phyloP scores from a whole-genome alignment of 345 rosid species.

The Gossypium thurberi region DNA sequence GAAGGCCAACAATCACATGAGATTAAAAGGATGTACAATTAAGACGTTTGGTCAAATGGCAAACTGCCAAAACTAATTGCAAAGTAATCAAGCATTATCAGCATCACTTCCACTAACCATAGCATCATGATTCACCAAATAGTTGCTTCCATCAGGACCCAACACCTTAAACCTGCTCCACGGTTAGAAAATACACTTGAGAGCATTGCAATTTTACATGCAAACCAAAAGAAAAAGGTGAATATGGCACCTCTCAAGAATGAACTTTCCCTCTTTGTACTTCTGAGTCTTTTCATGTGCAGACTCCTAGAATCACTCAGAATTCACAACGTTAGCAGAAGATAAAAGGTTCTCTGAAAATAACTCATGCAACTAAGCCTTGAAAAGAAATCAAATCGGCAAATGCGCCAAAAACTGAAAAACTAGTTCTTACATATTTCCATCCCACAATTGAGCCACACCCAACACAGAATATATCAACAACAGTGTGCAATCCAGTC shows the following conservation, averaged over 20 bases:
- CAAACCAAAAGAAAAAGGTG: constrained; percentile 2
- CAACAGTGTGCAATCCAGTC: constrained; percentile 72
- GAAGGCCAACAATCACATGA: constrained; percentile 3
- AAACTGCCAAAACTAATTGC: background rate
- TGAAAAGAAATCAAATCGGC: background rate
- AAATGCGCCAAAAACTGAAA: background rate
- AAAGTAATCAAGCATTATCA: constrained; percentile 31
- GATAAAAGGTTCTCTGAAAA: constrained; percentile 17
- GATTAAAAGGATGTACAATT: constrained; percentile 19
- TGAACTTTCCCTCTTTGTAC: constrained; percentile 79
- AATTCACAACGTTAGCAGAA: background rate
- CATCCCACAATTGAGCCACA: constrained; percentile 81
- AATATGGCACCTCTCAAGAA: constrained; percentile 54
- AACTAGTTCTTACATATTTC: constrained; percentile 56
- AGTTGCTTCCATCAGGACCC: constrained; percentile 45
- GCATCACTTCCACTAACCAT: constrained; percentile 43
- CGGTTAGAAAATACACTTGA: constrained; percentile 7
- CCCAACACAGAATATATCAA: constrained; percentile 63
- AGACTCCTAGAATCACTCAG: constrained; percentile 35
- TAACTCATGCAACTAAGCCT: constrained; percentile 8
- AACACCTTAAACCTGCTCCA: constrained; percentile 58
- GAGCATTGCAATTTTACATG: constrained; percentile 7
- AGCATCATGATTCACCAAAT: constrained; percentile 34
- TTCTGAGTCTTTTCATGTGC: constrained; percentile 54
- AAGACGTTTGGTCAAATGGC: background rate